phyloP scores from a whole-genome alignment of 1,284 basidiomycete genomes.

The Boletus semigastroideus region DNA sequence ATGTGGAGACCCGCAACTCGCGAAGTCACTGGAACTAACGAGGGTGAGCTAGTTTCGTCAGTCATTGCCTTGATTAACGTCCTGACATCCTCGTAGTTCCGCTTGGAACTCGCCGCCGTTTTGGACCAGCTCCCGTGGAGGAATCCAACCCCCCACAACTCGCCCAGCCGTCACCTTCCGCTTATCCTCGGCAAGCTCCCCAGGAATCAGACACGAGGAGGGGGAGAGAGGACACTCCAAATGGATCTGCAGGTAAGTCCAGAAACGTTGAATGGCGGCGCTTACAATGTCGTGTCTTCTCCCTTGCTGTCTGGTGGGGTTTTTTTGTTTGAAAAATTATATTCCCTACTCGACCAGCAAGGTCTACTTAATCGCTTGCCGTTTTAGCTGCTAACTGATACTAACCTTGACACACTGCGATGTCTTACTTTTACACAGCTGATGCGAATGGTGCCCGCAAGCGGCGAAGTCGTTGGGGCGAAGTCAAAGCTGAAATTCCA shows the following conservation, averaged over 20 bases:
- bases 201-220: slow-evolving; percentile 57
- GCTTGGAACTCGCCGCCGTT: slow-evolving; percentile 83
- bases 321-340: slow-evolving; percentile 5
- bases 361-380: slow-evolving; percentile 38
- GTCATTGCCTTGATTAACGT: slow-evolving; percentile 8
- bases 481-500: slow-evolving; percentile 83
- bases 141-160: slow-evolving; percentile 74
- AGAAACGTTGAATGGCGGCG: slow-evolving; percentile 30
- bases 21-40: slow-evolving; percentile 82
- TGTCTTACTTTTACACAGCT: slow-evolving; percentile 49
- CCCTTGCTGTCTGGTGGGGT: slow-evolving; percentile 35
- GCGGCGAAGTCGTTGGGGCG: slow-evolving; percentile 94
- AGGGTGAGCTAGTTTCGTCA: slow-evolving; percentile 48
- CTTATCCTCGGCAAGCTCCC: slow-evolving; percentile 66
- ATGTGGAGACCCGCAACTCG: slow-evolving; percentile 91
- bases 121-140: slow-evolving; percentile 80
- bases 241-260: slow-evolving; percentile 60
- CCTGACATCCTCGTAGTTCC: slow-evolving; percentile 48
- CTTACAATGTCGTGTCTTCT: slow-evolving; percentile 33
- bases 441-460: slow-evolving; percentile 85
- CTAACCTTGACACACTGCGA: slow-evolving; percentile 53
- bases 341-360: slow-evolving; percentile 32
- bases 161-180: slow-evolving; percentile 82
- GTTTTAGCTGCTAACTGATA: slow-evolving; percentile 52
- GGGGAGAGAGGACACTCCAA: slow-evolving; percentile 60